Evolutionary conservation across 1,284 basidiomycete species (phyloP), one percentile per base, ranked within the genome.

Genomic region (Boletus sp.): DNA sequence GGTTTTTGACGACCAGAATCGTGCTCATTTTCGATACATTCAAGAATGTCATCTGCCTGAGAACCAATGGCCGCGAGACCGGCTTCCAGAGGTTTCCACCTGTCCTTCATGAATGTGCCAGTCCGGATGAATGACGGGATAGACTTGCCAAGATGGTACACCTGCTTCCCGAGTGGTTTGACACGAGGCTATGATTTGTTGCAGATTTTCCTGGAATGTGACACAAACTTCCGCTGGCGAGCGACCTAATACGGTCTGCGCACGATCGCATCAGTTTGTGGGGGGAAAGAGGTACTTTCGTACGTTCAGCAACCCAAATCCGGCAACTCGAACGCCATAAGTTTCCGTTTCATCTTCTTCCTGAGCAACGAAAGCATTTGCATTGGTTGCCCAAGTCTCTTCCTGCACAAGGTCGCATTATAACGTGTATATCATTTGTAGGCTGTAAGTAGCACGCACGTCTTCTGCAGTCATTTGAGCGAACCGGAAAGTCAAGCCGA

Each of bases 71-170:
- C 86, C 6, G 94, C 89, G 6, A 99, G 81, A 2, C 85, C 83
- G 3, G 94, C 90, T 78, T 98, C 96, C 31, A 95, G 80, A 9
- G 89, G 84, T 71, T 93, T 89, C 95, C 95, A 97, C 92, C 92
- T 94, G 54, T 19, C 9, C 55, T 25, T 28, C 33, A 52, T 25
- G 49, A 54, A 60, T 64, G 37, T 67, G 50, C 38, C 43, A 28
- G 54, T 46, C 16, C 25, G 13, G 3, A 54, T 46, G 11, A 60
- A 13, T 23, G 49, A 51, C 23, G 23, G 28, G 48, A 25, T 25
- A 25, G 48, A 68, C 65, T 64, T 67, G 80, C 90, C 90, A 92
- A 59, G 84, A 81, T 27, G 73, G 67, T 30, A 78, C 75, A 6
- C 86, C 85, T 23, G 77, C 68, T 51, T 83, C 80, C 30, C 85